Evolutionary conservation across 2,329 filamentous ascomycete genomes (phyloP).

Genomic region (Colletotrichum tropicale): DNA sequence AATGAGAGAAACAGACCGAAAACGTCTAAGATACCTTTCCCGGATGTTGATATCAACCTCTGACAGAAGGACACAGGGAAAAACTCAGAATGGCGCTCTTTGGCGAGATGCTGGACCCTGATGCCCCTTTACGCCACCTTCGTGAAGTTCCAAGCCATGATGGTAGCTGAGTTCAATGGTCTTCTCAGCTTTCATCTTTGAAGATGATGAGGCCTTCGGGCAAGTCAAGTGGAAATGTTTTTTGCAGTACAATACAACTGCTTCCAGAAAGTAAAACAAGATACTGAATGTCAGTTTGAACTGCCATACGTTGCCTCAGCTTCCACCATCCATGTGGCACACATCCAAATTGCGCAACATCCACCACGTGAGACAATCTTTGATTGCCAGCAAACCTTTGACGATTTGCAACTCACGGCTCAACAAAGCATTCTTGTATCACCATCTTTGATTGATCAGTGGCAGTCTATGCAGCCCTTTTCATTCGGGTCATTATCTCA

Average conservation of each 20-base stretch:
- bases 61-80: neutral
- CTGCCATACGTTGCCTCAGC: neutral
- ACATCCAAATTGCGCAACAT: neutral
- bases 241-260: neutral
- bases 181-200: neutral
- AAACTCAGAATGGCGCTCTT: neutral
- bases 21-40: neutral
- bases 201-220: accelerated
- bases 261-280: neutral
- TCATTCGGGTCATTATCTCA: accelerated
- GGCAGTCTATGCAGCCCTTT: accelerated
- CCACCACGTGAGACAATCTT: neutral
- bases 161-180: neutral
- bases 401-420: accelerated
- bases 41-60: neutral
- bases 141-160: neutral
- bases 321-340: neutral
- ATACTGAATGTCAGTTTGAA: neutral
- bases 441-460: neutral
- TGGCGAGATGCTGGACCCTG: neutral
- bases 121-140: neutral
- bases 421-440: neutral
- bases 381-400: neutral
- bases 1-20: accelerated
- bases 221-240: accelerated